Evolutionary conservation across 164 flowering plant genomes (phyloP).

Genomic region (Euptelea pleiosperma): DNA sequence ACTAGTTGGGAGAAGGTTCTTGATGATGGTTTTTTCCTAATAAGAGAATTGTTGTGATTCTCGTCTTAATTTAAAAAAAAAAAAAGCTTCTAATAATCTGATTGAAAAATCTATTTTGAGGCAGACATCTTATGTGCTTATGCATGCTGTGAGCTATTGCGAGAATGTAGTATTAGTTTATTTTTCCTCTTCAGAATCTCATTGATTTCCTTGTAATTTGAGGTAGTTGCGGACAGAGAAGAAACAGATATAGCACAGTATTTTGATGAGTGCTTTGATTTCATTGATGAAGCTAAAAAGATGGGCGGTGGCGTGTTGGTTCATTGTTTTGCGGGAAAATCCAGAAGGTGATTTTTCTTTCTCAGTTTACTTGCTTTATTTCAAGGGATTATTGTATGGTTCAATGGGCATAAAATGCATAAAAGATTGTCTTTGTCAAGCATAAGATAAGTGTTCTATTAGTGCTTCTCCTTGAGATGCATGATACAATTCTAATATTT

Average conservation of each 20-base stretch:
- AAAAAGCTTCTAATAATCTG: no score
- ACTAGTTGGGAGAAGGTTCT: no score
- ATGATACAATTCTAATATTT: no score
- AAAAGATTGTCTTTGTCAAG: not conserved
- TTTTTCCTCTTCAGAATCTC: conserved; percentile 3
- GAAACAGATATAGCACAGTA: conserved; percentile 45
- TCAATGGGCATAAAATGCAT: not conserved
- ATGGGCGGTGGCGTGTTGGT: conserved; percentile 77
- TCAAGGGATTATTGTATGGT: no score
- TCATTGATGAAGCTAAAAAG: conserved; percentile 81
- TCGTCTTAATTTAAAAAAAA: no score
- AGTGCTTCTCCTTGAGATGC: no score
- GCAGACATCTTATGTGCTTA: not conserved
- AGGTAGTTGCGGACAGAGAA: conserved; percentile 54
- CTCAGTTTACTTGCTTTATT: not conserved
- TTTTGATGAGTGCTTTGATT: conserved; percentile 75
- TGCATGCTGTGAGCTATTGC: not conserved
- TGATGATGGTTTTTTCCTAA: no score
- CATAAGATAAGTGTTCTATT: no score
- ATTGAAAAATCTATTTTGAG: not conserved
- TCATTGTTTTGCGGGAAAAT: conserved; percentile 85
- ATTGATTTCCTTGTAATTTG: conserved; percentile 22
- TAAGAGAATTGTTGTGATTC: no score
- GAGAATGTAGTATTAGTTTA: not conserved
- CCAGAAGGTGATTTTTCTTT: conserved; percentile 66